Base-by-base conservation (phyloP, 495 filamentous ascomycete species). In the Penicillium bialowiezense region DNA sequence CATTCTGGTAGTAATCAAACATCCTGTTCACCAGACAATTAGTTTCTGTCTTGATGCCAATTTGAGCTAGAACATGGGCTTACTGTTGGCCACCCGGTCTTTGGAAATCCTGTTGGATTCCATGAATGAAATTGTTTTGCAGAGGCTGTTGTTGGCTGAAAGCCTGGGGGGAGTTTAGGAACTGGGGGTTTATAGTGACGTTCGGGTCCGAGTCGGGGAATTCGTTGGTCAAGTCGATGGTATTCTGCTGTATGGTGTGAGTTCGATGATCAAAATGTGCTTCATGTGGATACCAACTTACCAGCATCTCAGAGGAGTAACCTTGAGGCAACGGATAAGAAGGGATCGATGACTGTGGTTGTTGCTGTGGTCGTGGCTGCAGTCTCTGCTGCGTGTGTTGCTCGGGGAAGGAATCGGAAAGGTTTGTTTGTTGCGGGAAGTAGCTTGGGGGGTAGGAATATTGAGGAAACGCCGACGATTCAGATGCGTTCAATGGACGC, bases 101-200 rank as follows among this genome's bases (percentile, higher is more conserved):
- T 7, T 67, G 53, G 40, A 64, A 68, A 1, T 61, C 63, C 1
- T 64, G 35, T 8, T 62, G 60, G 3, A 58, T 63, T 37, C 55
- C 43, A 24, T 68, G 71, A n/a, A 69, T 33, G 32, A 64, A 68
- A 29, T 56, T 58, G 47, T 62, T 63, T 3, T 60, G 50, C 5
- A 63, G 40, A 5, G 52, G 46, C 7, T 57, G 57, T 17, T 51
- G 48, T 33, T 31, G 39, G 24, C 31, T 58, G 18, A 54, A 46
- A 15, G 56, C 43, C 48, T 63, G 61, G 23, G 59, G 21, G 10
- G 64, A 41, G 24, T 61, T 63, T 0, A 74, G 59, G 44, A 64
- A 76, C 19, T 67, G 65, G 1, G 73, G 73, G 37, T 76, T 68
- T 44, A 76, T 74, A 6, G 71, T 73, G 6, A 65, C 50, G 19